Percentiles rank a stretch among this genome's conserved stretches.
Evolutionary conservation across 371 early-diverging fungal species (phyloP).

Genomic region (Lichtheimia ornata): DNA sequence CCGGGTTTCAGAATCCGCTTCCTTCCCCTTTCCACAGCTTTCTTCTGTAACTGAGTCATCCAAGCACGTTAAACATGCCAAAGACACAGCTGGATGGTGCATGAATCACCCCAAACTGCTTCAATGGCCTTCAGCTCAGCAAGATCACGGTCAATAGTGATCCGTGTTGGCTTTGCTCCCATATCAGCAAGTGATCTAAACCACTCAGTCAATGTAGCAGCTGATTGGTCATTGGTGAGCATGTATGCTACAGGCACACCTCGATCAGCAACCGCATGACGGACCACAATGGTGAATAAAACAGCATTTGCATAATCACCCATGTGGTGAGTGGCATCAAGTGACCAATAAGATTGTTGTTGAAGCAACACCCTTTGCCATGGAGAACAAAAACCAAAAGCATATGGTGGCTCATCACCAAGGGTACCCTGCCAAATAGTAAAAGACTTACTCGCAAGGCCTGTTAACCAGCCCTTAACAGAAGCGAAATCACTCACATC

Average conservation of each 20-base stretch:
- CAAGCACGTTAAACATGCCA: conserved; percentile 7
- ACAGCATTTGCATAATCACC: not conserved
- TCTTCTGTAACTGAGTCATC: not conserved
- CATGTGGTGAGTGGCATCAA: conserved; percentile 10
- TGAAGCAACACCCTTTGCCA: not conserved
- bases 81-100: conserved; percentile 1
- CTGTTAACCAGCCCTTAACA: not conserved
- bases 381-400: conserved; percentile 6
- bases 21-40: not conserved
- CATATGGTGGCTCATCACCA: not conserved
- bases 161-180: not conserved
- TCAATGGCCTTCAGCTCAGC: not conserved
- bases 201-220: not conserved
- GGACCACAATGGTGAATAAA: conserved; percentile 3
- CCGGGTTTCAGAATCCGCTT: not conserved
- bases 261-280: not conserved
- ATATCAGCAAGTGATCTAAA: not conserved
- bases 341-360: not conserved
- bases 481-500: not conserved
- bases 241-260: conserved; percentile 9
- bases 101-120: not conserved
- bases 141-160: not conserved
- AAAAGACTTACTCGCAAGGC: not conserved
- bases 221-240: conserved; percentile 3
- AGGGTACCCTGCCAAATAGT: not conserved